These are phyloP conservation scores for Fonsecaea nubica DNA, from an alignment of 2,329 filamentous ascomycete species.

Conservation along the genomic window DNA sequence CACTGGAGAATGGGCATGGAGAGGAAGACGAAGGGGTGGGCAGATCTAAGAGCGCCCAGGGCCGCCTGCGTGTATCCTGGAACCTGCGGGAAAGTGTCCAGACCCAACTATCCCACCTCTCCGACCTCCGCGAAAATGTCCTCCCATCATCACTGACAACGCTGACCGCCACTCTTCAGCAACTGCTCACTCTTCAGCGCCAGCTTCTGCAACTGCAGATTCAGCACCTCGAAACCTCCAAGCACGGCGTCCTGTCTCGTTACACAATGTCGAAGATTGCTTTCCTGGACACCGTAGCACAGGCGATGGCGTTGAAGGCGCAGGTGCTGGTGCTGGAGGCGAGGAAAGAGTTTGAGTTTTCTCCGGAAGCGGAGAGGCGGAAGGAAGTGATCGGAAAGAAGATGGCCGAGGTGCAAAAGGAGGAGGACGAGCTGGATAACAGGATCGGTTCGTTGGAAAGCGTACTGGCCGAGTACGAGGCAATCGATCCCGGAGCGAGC, in stretches of 20 bases:
- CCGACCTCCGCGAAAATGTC: constrained; percentile 10
- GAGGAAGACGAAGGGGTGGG: background rate
- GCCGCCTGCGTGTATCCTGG: background rate
- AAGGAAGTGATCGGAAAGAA: constrained; percentile 46
- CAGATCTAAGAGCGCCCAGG: background rate
- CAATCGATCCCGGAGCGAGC: constrained; percentile 35
- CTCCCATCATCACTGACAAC: constrained; percentile 19
- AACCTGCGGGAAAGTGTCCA: constrained; percentile 12
- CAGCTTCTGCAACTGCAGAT: constrained; percentile 22
- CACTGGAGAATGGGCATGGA: background rate
- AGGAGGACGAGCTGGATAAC: constrained; percentile 48
- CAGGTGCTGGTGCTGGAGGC: constrained; percentile 40
- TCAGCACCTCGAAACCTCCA: constrained; percentile 34
- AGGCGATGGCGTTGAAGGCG: constrained; percentile 36
- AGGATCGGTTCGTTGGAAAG: constrained; percentile 42
- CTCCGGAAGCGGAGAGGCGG: constrained; percentile 47
- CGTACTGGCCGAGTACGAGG: constrained; percentile 47
- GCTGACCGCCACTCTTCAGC: constrained; percentile 15
- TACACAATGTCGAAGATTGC: constrained; percentile 23
- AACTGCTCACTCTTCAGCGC: constrained; percentile 24
- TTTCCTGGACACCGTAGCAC: constrained; percentile 34
- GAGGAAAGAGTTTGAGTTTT: constrained; percentile 46
- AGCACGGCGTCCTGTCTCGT: constrained; percentile 36
- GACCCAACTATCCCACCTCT: constrained; percentile 16
- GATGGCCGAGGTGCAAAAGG: constrained; percentile 43